Conservation (phyloP, 306 rosid species). For the Glycyrrhiza uralensis region DNA sequence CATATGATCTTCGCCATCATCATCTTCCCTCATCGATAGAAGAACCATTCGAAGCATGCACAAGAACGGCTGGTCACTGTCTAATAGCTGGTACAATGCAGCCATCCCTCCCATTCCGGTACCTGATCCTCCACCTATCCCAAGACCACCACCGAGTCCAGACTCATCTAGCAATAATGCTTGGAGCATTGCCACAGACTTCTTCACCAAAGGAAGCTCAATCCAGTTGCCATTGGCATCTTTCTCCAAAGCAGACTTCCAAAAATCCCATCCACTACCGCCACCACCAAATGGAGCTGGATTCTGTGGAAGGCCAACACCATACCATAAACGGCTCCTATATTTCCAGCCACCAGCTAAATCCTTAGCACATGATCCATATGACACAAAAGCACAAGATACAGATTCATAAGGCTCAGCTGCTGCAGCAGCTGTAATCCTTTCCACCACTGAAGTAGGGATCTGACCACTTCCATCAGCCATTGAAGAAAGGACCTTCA, state of each 20-base stretch:
- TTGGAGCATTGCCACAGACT: constrained; percentile 98
- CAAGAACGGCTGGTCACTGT: constrained; percentile 97
- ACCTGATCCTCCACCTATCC: constrained; percentile 99
- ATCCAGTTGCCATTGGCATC: constrained; percentile 84
- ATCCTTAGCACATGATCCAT: constrained; percentile 83
- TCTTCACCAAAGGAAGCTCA: constrained; percentile 88
- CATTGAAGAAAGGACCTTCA: constrained; percentile 82
- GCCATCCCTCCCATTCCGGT: constrained; percentile 99
- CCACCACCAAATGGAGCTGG: constrained; percentile 80
- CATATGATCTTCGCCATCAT: constrained; percentile 75
- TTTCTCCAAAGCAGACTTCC: constrained; percentile 82
- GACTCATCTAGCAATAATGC: constrained; percentile 93
- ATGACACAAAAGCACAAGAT: constrained; percentile 93
- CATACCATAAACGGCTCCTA: constrained; percentile 91
- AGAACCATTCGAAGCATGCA: constrained; percentile 99
- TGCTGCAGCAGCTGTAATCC: constrained; percentile 91
- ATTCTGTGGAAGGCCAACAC: constrained; percentile 76
- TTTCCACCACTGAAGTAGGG: constrained; percentile 77
- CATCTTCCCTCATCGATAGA: constrained; percentile 97
- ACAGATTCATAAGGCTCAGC: constrained; percentile 96
- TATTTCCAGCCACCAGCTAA: constrained; percentile 91
- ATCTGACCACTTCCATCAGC: constrained; percentile 80
- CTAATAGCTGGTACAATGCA: constrained; percentile 89
- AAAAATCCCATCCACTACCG: constrained; percentile 83
- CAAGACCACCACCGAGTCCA: constrained; percentile 99